Evolutionary conservation across 2,329 filamentous ascomycete species (phyloP).

Genomic region (Sporothrix brasiliensis): DNA sequence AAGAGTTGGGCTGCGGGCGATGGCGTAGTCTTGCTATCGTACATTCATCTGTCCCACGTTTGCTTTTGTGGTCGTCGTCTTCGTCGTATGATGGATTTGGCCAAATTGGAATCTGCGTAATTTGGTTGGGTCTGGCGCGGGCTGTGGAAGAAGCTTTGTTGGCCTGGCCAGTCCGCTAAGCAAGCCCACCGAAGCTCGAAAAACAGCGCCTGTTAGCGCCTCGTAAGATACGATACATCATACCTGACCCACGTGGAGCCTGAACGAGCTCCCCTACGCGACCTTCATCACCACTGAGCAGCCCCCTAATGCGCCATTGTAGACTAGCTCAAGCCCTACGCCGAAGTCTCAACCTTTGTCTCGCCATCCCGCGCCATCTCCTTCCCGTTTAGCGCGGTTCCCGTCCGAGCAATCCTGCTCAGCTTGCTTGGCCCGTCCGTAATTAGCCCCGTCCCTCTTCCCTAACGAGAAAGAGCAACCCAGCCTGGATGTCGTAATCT

Average conservation of each 20-base stretch:
- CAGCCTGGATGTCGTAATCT: constrained; percentile 21
- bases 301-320: not conserved
- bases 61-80: not conserved
- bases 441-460: not conserved
- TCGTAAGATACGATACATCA: not conserved
- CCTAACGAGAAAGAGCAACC: constrained; percentile 8
- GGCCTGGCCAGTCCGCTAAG: not conserved
- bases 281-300: not conserved
- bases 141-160: not conserved
- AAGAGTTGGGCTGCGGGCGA: not conserved
- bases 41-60: not conserved
- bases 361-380: not conserved
- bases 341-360: not conserved
- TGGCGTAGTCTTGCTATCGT: not conserved
- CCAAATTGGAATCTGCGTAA: not conserved
- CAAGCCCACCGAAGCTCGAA: not conserved
- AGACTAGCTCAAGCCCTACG: not conserved
- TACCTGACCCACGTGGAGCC: constrained; percentile 12
- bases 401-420: constrained; percentile 4
- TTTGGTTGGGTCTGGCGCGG: not conserved
- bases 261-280: not conserved
- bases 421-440: not conserved
- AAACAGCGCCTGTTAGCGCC: constrained; percentile 3
- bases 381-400: constrained; percentile 12
- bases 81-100: not conserved